Conservation (phyloP, 2,329 filamentous ascomycete genomes). For the Apiospora rasikravindrae region DNA sequence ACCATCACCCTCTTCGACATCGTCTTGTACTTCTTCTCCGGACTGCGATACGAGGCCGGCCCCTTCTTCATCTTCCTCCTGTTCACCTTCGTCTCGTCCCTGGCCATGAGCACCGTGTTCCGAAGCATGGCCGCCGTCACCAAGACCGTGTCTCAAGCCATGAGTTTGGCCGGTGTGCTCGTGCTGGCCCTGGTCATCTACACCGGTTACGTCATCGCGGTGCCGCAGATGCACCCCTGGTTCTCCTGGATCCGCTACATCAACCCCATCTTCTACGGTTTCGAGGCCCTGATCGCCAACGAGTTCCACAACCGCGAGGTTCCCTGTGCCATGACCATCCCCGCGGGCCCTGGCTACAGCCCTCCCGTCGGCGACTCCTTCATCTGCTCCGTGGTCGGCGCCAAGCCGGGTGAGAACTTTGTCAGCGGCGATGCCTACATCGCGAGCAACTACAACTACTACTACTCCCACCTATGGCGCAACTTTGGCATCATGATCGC, state of each 20-base stretch:
- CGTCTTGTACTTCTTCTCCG: constrained; percentile 62
- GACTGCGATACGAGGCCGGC: constrained; percentile 61
- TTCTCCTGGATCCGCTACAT: constrained; percentile 78
- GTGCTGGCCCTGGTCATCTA: constrained; percentile 65
- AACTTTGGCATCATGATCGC: constrained; percentile 62
- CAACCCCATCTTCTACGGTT: constrained; percentile 75
- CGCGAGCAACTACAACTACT: constrained; percentile 59
- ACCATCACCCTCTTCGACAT: constrained; percentile 58
- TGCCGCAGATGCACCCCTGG: constrained; percentile 71
- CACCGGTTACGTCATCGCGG: constrained; percentile 61
- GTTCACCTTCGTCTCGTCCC: constrained; percentile 68
- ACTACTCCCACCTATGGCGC: constrained; percentile 64
- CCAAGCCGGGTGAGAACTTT: constrained; percentile 56
- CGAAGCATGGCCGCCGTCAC: constrained; percentile 75
- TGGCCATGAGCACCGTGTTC: constrained; percentile 80
- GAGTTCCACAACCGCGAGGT: constrained; percentile 68
- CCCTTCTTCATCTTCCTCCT: constrained; percentile 80
- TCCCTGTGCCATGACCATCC: constrained; percentile 57
- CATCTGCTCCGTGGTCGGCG: constrained; percentile 59
- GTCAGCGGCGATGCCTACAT: constrained; percentile 69
- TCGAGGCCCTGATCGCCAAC: constrained; percentile 75
- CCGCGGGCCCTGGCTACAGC: constrained; percentile 33
- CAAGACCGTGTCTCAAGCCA: constrained; percentile 65
- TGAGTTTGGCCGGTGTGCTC: constrained; percentile 57
- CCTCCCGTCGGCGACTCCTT: constrained; percentile 51